phyloP scores from a whole-genome alignment of 768 basidiomycete genomes.

The Rickenella mellea region DNA sequence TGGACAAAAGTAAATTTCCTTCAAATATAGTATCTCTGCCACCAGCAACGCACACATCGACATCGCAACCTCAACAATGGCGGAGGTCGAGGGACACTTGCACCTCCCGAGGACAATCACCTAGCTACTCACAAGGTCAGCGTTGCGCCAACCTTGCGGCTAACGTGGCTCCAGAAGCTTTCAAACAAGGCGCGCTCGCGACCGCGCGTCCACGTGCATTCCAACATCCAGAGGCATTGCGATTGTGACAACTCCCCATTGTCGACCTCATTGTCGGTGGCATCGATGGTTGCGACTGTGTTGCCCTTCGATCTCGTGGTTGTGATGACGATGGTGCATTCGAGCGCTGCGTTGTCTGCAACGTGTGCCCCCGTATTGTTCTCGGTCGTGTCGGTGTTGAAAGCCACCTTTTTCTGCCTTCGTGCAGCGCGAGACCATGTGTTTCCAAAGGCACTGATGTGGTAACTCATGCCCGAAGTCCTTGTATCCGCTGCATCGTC shows the following conservation, averaged over 20 bases:
- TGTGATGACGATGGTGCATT: too few species aligned
- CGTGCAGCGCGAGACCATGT: constrained; percentile 68
- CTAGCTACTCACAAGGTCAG: neutral
- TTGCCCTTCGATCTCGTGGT: too few species aligned
- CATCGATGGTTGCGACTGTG: neutral
- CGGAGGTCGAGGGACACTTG: neutral
- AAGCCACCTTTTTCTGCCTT: constrained; percentile 27
- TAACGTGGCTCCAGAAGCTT: constrained; percentile 59
- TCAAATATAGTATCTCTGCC: neutral
- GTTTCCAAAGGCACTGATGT: constrained; percentile 25
- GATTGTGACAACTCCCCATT: neutral
- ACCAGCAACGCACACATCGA: neutral
- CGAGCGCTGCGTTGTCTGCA: too few species aligned
- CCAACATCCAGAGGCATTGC: constrained; percentile 16
- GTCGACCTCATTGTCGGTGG: neutral
- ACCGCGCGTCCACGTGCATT: constrained; percentile 59
- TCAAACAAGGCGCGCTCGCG: constrained; percentile 49
- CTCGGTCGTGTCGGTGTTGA: constrained; percentile 1
- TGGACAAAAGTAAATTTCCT: neutral
- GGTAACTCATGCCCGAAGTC: constrained; percentile 3
- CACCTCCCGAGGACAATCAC: neutral
- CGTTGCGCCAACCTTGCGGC: constrained; percentile 30
- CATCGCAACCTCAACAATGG: neutral
- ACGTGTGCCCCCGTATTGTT: neutral
- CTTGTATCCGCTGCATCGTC: neutral